These are phyloP conservation scores for Zhuliangozyma blackwelliae DNA, from an alignment of 1,139 yeast species.

Conservation along the genomic window DNA sequence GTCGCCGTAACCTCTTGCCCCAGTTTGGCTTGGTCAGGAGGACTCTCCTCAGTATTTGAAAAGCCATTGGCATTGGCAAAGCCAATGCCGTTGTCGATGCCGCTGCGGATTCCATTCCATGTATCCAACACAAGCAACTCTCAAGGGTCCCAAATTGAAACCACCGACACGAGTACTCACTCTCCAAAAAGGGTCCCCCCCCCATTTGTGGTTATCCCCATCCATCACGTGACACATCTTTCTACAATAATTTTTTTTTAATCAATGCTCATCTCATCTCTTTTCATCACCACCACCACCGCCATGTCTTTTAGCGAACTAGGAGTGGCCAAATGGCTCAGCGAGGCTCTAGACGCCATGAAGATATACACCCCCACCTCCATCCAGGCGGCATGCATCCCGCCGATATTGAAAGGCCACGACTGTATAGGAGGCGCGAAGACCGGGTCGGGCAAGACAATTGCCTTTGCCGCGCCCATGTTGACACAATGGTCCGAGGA, in stretches of 20 bases:
- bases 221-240: neutral
- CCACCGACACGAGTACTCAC: no score
- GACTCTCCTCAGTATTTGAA: no score
- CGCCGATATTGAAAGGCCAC: constrained; percentile 72
- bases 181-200: no score
- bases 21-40: no score
- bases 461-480: constrained; percentile 97
- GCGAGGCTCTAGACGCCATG: constrained; percentile 77
- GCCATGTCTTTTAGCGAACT: constrained; percentile 51
- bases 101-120: no score
- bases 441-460: constrained; percentile 97
- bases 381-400: constrained; percentile 87
- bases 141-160: no score
- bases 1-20: no score
- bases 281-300: neutral
- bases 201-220: neutral
- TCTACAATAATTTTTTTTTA: neutral
- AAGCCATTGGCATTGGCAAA: no score
- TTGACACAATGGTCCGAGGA: constrained; percentile 91
- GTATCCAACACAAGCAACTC: no score
- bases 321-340: constrained; percentile 85
- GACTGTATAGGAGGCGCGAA: constrained; percentile 98
- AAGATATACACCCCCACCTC: constrained; percentile 78
- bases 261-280: constrained; percentile 3
- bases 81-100: no score